These are phyloP conservation scores for Sutorius australiensis DNA, from an alignment of 768 basidiomycete species.

Conservation along the genomic window DNA sequence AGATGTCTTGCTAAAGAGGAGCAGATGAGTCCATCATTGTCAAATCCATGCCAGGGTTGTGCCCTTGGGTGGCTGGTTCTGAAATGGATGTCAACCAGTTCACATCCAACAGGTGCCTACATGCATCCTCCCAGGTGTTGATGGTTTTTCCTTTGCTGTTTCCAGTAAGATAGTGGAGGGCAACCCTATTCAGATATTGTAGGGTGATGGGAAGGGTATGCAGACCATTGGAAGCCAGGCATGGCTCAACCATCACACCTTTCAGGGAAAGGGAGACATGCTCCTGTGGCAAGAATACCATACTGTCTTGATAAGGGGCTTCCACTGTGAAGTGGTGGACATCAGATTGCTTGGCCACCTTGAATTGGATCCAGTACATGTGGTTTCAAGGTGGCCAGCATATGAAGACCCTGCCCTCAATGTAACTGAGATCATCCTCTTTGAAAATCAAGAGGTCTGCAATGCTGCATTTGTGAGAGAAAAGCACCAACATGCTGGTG, in stretches of 20 bases:
- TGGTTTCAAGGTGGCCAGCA: slow-evolving; percentile 35
- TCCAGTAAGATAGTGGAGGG: slow-evolving; percentile 36
- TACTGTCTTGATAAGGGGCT: slow-evolving; percentile 30
- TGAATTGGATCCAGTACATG: slow-evolving; percentile 32
- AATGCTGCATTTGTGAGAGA: no score
- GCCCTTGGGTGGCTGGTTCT: slow-evolving; percentile 22
- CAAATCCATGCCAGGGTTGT: slow-evolving; percentile 13
- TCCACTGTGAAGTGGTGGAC: slow-evolving; percentile 37
- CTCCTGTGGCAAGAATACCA: slow-evolving; percentile 42
- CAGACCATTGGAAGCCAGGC: slow-evolving; percentile 24
- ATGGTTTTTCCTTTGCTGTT: slow-evolving; percentile 28
- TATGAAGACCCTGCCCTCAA: slow-evolving; percentile 44
- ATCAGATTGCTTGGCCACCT: slow-evolving; percentile 12
- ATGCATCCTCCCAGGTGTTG: slow-evolving; percentile 42
- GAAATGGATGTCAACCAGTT: not conserved
- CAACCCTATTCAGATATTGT: slow-evolving; percentile 40
- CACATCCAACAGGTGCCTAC: not conserved
- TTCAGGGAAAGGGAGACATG: slow-evolving; percentile 47
- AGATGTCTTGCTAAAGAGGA: no score
- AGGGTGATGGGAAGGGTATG: slow-evolving; percentile 40
- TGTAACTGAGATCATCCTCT: slow-evolving; percentile 35
- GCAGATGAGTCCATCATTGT: no score
- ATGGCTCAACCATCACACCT: slow-evolving; percentile 36
- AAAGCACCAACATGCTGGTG: no score
- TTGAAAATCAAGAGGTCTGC: slow-evolving; percentile 1